These are phyloP conservation scores for Blastobotrys apis DNA, from an alignment of 1,139 yeast genomes.

Conservation along the genomic window DNA sequence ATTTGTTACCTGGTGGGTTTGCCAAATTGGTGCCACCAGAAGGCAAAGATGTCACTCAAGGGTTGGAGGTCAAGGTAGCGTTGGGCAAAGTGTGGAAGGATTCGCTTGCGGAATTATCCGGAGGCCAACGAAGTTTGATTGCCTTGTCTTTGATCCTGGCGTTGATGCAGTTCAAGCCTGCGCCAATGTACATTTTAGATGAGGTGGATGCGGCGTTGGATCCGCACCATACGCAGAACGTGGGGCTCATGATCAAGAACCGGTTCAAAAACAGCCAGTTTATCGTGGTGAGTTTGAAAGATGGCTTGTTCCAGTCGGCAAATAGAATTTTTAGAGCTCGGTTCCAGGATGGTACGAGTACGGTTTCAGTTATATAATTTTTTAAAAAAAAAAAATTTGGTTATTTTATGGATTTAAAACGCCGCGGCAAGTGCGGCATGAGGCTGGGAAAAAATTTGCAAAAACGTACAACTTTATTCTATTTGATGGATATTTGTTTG, in stretches of 20 bases:
- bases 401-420: too few relatives aligned
- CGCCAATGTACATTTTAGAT: conserved; percentile 95
- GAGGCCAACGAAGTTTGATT: conserved; percentile 93
- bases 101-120: conserved; percentile 89
- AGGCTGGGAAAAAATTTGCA: too few relatives aligned
- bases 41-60: conserved; percentile 77
- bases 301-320: conserved; percentile 97
- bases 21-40: conserved; percentile 86
- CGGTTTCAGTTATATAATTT: conserved; percentile 45
- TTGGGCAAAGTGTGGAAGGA: conserved; percentile 95
- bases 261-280: conserved; percentile 94
- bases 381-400: too few relatives aligned
- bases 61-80: conserved; percentile 86
- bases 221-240: conserved; percentile 93
- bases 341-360: conserved; percentile 95
- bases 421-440: too few relatives aligned
- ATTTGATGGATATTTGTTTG: too few relatives aligned
- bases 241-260: conserved; percentile 93
- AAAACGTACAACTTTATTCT: too few relatives aligned
- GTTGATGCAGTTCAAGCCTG: conserved; percentile 87
- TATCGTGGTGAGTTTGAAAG: conserved; percentile 92
- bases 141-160: conserved; percentile 91
- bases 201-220: conserved; percentile 99
- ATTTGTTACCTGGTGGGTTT: conserved; percentile 81
- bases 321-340: conserved; percentile 89